Evolutionary conservation across 2,329 filamentous ascomycete genomes (phyloP).

Genomic region (Bertia moriformis): DNA sequence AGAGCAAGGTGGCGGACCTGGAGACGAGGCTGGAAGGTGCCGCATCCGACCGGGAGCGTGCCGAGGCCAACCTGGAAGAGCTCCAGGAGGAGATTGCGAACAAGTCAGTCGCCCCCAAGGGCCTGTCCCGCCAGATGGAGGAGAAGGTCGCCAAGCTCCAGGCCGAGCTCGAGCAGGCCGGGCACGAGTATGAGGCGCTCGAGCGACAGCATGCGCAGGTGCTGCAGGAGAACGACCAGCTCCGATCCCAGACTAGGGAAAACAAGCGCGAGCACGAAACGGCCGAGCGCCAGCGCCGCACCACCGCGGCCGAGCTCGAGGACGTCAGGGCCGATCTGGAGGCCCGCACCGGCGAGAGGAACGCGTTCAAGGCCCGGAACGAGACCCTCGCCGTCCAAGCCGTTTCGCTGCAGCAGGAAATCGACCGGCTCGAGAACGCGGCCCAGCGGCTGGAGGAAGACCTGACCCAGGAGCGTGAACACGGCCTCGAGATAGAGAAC

Average conservation of each 20-base stretch:
- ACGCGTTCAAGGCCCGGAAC: conserved; percentile 55
- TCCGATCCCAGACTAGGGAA: conserved; percentile 28
- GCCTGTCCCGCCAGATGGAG: conserved; percentile 60
- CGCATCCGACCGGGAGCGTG: conserved; percentile 35
- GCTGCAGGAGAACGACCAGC: conserved; percentile 27
- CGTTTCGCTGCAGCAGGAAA: conserved; percentile 48
- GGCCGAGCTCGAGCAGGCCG: conserved; percentile 41
- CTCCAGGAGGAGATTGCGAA: conserved; percentile 66
- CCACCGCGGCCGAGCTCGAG: conserved; percentile 24
- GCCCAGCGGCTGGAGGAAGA: conserved; percentile 30
- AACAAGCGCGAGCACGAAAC: conserved; percentile 26
- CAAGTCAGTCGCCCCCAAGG: conserved; percentile 64
- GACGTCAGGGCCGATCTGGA: conserved; percentile 44
- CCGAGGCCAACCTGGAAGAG: conserved; percentile 45
- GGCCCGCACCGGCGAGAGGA: conserved; percentile 48
- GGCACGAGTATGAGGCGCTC: conserved; percentile 31
- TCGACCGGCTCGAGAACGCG: conserved; percentile 31
- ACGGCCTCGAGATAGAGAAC: conserved; percentile 39
- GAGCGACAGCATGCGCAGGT: conserved; percentile 32
- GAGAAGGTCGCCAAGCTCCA: conserved; percentile 55
- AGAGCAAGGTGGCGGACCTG: conserved; percentile 37
- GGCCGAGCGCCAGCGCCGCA: conserved; percentile 8
- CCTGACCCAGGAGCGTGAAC: conserved; percentile 38
- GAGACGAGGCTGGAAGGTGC: conserved; percentile 39
- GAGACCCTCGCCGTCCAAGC: conserved; percentile 54